These are phyloP conservation scores for Barnettozyma hawaiiensis DNA, from an alignment of 1,139 yeast species.

Conservation along the genomic window DNA sequence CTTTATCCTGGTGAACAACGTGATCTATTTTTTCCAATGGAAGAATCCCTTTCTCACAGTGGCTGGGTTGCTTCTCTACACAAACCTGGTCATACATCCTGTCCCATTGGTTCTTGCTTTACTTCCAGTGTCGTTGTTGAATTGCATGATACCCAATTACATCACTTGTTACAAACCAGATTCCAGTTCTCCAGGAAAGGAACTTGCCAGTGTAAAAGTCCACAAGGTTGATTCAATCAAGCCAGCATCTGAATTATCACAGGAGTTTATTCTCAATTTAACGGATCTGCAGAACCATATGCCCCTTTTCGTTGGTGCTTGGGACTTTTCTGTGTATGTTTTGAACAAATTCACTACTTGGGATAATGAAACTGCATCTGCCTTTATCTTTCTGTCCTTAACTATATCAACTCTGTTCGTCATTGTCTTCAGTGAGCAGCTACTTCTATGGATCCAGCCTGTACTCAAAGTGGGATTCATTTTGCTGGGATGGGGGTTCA, in stretches of 20 bases:
- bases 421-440: slow-evolving; percentile 34
- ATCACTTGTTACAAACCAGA: slow-evolving; percentile 36
- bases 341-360: slow-evolving; percentile 60
- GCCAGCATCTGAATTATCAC: slow-evolving; percentile 74
- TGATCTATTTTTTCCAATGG: slow-evolving; percentile 58
- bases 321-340: slow-evolving; percentile 49
- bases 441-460: slow-evolving; percentile 26
- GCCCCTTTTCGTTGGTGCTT: slow-evolving; percentile 59
- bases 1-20: slow-evolving; percentile 51
- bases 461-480: slow-evolving; percentile 36
- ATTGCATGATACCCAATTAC: slow-evolving; percentile 63
- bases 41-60: slow-evolving; percentile 55
- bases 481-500: slow-evolving; percentile 44
- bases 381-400: slow-evolving; percentile 41
- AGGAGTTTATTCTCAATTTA: slow-evolving; percentile 71
- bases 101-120: slow-evolving; percentile 39
- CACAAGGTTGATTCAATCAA: slow-evolving; percentile 25
- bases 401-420: slow-evolving; percentile 30
- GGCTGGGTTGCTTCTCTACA: slow-evolving; percentile 47
- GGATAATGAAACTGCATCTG: slow-evolving; percentile 57
- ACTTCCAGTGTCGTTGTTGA: neutral
- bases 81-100: slow-evolving; percentile 63
- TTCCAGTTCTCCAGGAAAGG: slow-evolving; percentile 26
- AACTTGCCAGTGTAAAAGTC: slow-evolving; percentile 40
- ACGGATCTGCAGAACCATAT: slow-evolving; percentile 84